phyloP scores from a whole-genome alignment of 2,329 filamentous ascomycete genomes.

The Calonectria fujianensis region DNA sequence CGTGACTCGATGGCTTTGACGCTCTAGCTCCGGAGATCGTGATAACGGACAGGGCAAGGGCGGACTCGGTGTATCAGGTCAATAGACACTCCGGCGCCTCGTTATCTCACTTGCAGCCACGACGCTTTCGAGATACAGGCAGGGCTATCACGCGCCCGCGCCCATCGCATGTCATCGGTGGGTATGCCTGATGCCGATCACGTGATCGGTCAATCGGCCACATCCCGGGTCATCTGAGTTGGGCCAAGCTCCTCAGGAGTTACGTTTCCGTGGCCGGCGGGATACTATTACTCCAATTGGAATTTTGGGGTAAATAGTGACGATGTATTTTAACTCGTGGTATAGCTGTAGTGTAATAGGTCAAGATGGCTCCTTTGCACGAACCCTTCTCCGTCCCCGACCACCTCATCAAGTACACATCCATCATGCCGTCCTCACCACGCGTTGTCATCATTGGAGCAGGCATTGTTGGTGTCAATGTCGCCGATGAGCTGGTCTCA shows the following conservation, averaged over 20 bases:
- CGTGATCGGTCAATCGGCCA: slow-evolving; percentile 16
- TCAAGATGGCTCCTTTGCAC: slow-evolving; percentile 19
- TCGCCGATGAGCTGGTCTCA: slow-evolving; percentile 78
- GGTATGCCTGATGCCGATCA: slow-evolving; percentile 27
- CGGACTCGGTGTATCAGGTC: slow-evolving; percentile 9
- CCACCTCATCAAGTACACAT: not conserved
- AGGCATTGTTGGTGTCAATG: slow-evolving; percentile 78
- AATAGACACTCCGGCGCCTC: slow-evolving; percentile 15
- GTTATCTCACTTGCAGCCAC: slow-evolving; percentile 16
- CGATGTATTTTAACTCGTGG: slow-evolving; percentile 17
- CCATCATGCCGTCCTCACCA: slow-evolving; percentile 54
- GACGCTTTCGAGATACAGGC: slow-evolving; percentile 1
- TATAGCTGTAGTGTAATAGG: slow-evolving; percentile 7
- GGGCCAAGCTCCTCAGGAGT: not conserved
- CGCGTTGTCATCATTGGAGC: slow-evolving; percentile 55
- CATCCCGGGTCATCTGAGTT: slow-evolving; percentile 19
- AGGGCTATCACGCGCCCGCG: slow-evolving; percentile 62
- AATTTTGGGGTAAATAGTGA: slow-evolving; percentile 19
- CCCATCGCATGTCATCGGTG: slow-evolving; percentile 42
- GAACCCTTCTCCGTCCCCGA: slow-evolving; percentile 16
- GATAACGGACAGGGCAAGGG: slow-evolving; percentile 1
- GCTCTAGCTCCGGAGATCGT: not conserved
- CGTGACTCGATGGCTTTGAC: not conserved
- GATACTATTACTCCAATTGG: slow-evolving; percentile 24
- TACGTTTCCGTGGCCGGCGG: slow-evolving; percentile 2